Percentiles rank a stretch among this genome's conserved stretches.
phyloP scores from a whole-genome alignment of 345 rosid species.

The Aquilaria yunnanensis region DNA sequence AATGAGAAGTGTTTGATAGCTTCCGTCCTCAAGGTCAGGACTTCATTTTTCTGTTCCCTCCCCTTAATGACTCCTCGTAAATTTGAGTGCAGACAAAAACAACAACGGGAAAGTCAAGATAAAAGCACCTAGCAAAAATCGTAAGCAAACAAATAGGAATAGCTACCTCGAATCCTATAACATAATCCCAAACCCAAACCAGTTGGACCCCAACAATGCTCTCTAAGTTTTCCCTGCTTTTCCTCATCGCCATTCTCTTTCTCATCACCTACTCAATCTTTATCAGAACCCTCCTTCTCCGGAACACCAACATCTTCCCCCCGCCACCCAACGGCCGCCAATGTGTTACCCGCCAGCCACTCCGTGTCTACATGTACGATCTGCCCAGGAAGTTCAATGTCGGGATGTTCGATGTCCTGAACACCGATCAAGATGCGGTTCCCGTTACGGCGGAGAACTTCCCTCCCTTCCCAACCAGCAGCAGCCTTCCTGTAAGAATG shows the following conservation, averaged over 20 bases:
- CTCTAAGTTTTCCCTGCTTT: too few species aligned
- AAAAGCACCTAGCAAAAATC: too few species aligned
- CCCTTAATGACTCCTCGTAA: too few species aligned
- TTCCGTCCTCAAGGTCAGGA: too few species aligned
- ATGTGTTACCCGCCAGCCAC: constrained; percentile 22
- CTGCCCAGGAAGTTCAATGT: constrained; percentile 79
- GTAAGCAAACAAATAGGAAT: too few species aligned
- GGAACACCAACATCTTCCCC: constrained; percentile 51
- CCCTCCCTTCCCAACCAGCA: constrained; percentile 55
- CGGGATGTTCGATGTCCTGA: constrained; percentile 55
- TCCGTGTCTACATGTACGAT: constrained; percentile 85
- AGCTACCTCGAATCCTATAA: too few species aligned
- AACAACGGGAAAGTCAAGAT: too few species aligned
- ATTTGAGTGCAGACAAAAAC: too few species aligned
- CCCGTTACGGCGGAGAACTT: constrained; percentile 53
- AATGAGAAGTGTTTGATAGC: too few species aligned
- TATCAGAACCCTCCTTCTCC: constrained; percentile 46
- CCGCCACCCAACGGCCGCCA: constrained; percentile 14
- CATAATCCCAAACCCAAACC: too few species aligned
- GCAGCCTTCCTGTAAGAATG: constrained; percentile 51
- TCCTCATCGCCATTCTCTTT: constrained; percentile 19
- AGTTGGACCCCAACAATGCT: too few species aligned
- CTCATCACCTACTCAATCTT: constrained; percentile 38
- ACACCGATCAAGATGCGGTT: constrained; percentile 12
- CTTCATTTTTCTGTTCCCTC: too few species aligned